Conservation (phyloP, 106 monocot species). For the Phalaenopsis aphrodite region DNA sequence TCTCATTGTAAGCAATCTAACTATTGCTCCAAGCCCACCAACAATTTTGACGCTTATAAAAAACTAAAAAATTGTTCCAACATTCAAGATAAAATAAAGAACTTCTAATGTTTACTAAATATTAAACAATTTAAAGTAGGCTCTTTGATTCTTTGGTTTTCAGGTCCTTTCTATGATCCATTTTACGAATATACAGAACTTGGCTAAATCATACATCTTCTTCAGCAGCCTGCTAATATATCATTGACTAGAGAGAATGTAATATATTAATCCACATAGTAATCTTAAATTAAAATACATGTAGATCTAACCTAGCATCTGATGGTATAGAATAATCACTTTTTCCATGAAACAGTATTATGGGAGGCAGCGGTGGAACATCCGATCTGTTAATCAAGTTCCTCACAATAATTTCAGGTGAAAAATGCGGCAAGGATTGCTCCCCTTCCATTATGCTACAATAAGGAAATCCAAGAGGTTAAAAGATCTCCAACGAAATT, state of each 20-base stretch:
- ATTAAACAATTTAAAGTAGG: not conserved
- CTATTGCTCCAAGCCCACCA: not conserved
- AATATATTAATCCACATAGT: not conserved
- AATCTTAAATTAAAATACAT: not conserved
- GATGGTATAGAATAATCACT: constrained; percentile 88
- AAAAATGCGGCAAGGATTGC: constrained; percentile 63
- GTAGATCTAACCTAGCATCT: constrained; percentile 55
- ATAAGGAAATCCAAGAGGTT: not conserved
- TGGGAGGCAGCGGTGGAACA: constrained; percentile 49
- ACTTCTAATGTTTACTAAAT: not conserved
- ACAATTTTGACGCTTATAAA: not conserved
- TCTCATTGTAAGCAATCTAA: too few relatives aligned
- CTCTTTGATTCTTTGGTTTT: not conserved
- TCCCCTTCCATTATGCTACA: constrained; percentile 99
- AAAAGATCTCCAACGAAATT: not conserved
- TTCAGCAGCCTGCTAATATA: not conserved
- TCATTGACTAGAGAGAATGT: not conserved
- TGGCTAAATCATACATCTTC: not conserved
- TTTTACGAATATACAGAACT: not conserved
- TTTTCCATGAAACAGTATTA: constrained; percentile 85
- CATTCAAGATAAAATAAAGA: not conserved
- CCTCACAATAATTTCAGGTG: constrained; percentile 67
- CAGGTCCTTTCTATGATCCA: not conserved
- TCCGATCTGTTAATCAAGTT: constrained; percentile 40
- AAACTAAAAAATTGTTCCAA: not conserved